These are phyloP conservation scores for Ceratobasidium theobromae DNA, from an alignment of 1,284 basidiomycete species.

Conservation along the genomic window DNA sequence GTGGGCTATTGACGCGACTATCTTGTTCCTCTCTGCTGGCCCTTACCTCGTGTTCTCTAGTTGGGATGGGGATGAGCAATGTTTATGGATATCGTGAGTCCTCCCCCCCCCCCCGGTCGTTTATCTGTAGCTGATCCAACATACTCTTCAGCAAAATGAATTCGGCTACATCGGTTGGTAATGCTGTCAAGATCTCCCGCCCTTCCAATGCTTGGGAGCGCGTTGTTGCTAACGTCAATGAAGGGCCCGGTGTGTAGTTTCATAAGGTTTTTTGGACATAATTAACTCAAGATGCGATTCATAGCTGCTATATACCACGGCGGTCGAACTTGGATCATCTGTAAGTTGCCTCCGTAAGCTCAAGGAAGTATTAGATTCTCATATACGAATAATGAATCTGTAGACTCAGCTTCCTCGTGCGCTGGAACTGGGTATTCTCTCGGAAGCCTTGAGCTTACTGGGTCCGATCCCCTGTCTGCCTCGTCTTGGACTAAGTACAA, in stretches of 20 bases:
- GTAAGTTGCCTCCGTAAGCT: background rate
- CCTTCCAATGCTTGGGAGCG: conserved; percentile 40
- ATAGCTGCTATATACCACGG: conserved; percentile 19
- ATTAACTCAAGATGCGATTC: background rate
- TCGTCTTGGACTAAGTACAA: conserved; percentile 41
- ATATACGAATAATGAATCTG: conserved; percentile 5
- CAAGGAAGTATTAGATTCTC: background rate
- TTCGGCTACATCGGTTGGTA: conserved; percentile 45
- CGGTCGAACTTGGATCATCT: conserved; percentile 32
- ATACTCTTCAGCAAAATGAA: conserved; percentile 40
- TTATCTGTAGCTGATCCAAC: background rate
- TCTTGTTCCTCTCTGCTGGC: conserved; percentile 41
- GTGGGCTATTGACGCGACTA: conserved; percentile 46
- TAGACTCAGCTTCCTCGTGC: conserved; percentile 31
- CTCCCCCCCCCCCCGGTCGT: too few relatives aligned
- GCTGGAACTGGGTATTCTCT: conserved; percentile 33
- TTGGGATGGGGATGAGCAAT: conserved; percentile 45
- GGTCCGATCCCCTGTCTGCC: conserved; percentile 43
- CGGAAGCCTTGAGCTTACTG: conserved; percentile 43
- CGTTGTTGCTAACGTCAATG: conserved; percentile 24
- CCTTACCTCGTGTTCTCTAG: conserved; percentile 46
- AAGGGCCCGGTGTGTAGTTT: conserved; percentile 19
- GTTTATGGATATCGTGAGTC: conserved; percentile 44
- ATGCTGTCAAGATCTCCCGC: conserved; percentile 45
- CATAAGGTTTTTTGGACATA: background rate